Evolutionary conservation across 768 basidiomycete species (phyloP), one percentile per base, ranked within the genome.

Genomic region (Coprinopsis marcescibilis): DNA sequence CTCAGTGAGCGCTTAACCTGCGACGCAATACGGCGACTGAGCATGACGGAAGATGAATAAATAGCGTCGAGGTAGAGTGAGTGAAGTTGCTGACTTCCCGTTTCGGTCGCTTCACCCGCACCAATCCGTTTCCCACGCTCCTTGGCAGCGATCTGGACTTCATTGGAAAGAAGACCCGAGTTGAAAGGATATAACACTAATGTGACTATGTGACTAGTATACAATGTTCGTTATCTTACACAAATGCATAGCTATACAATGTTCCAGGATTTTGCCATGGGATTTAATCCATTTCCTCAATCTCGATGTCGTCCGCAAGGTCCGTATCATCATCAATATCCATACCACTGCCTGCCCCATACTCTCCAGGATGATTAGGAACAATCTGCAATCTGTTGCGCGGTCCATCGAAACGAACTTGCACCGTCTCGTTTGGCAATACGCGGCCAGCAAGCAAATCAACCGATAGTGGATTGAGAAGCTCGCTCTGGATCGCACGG

Each of bases 401-500:
- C 15, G 83, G 82, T 2, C 85, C 80, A 58, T 97, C 91, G 52
- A 91, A 92, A 19, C 76, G 75, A 43, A 97, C 74, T 21, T 65
- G 65, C 5, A 88, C 86, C 0, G 62, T 76, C 65, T 98, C 95
- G 12, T 83, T 83, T 44, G 97, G 92, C 33, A 80, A 72, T 43
- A 97, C 71, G 34, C 81, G 77, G 55, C 87, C 88, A 32, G 89
- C 84, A 39, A 98, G 80, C 34, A 98, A 73, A 72, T 87, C 75
- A 46, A 85, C 70, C 13, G 90, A 89, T 29, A 98, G 69, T 11
- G 94, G 95, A 61, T 96, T 94, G 57, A 98, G 75, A 27, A 99
- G 73, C 57, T 97, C 91, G 56, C 77, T 83, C 66, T 96, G 94
- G 54, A 99, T 94, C 3, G 88, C 78, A 26, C 93, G 79, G 60